A percentile compares a stretch with the other conserved stretches of the same genome.
These are phyloP conservation scores for Simplicillium aogashimaense DNA, from an alignment of 2,329 filamentous ascomycete species.

Conservation along the genomic window DNA sequence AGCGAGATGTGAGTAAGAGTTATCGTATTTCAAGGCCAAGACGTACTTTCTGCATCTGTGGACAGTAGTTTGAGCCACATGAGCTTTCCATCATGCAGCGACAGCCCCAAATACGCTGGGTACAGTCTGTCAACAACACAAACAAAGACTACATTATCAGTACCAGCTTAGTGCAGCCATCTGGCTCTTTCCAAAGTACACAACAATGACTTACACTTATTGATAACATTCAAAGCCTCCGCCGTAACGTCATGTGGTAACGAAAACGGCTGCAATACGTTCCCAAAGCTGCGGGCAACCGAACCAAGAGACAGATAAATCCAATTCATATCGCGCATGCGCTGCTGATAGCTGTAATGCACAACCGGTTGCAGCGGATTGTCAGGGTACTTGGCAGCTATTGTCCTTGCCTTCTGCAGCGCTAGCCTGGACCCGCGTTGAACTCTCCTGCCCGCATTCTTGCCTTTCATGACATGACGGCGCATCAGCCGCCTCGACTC, in stretches of 20 bases:
- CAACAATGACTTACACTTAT: constrained; percentile 5
- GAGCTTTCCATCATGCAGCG: constrained; percentile 6
- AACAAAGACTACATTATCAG: constrained; percentile 1
- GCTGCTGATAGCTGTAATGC: too few species aligned
- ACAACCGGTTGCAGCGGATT: too few species aligned
- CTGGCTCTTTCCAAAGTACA: not conserved
- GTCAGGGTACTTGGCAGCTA: not conserved
- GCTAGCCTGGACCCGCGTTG: constrained; percentile 8
- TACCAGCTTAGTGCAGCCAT: not conserved
- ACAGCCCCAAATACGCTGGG: constrained; percentile 5
- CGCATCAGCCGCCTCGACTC: constrained; percentile 14
- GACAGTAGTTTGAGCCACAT: constrained; percentile 9
- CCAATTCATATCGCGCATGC: too few species aligned
- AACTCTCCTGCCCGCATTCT: constrained; percentile 12
- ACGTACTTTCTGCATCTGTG: constrained; percentile 7
- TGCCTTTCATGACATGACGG: constrained; percentile 13
- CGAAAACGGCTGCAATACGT: not conserved
- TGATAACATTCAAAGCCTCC: constrained; percentile 4
- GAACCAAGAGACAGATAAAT: too few species aligned
- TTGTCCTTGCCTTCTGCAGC: not conserved
- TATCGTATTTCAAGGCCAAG: not conserved
- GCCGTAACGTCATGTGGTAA: constrained; percentile 5
- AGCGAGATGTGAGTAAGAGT: not conserved
- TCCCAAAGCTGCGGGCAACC: not conserved
- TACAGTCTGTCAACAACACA: constrained; percentile 5